These are phyloP conservation scores for Pichia paraexigua DNA, from an alignment of 805 yeast species.

Conservation along the genomic window DNA sequence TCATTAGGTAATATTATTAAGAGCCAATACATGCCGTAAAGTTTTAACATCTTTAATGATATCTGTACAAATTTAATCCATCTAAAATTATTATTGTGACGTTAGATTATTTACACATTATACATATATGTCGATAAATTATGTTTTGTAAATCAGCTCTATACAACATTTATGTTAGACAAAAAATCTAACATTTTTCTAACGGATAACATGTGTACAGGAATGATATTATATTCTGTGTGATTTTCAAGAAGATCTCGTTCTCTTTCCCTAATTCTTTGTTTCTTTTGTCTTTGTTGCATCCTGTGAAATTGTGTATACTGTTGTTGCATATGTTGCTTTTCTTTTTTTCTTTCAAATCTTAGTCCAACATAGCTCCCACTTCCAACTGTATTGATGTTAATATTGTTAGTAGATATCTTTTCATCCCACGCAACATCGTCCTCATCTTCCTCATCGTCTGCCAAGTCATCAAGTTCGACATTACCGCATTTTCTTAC, in stretches of 20 bases:
- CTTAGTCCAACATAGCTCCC: neutral
- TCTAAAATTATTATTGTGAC: too few relatives aligned
- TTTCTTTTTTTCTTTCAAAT: conserved; percentile 7
- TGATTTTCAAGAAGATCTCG: conserved; percentile 3
- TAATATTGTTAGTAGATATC: neutral
- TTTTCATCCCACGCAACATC: conserved; percentile 6
- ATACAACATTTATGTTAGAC: conserved; percentile 48
- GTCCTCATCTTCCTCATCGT: conserved; percentile 6
- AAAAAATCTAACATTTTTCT: conserved; percentile 50
- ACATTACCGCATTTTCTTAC: conserved; percentile 23
- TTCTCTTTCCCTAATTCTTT: conserved; percentile 2
- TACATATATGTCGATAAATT: neutral
- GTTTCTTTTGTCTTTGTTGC: conserved; percentile 11
- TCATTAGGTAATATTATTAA: neutral
- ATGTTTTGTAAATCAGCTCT: neutral
- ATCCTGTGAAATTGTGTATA: conserved; percentile 13
- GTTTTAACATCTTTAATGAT: too few relatives aligned
- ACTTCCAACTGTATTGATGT: neutral
- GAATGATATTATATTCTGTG: conserved; percentile 37
- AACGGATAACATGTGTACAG: conserved; percentile 72
- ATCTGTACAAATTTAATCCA: too few relatives aligned
- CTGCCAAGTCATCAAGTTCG: conserved; percentile 27
- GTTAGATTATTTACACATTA: too few relatives aligned
- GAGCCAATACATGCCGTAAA: neutral
- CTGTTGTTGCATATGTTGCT: conserved; percentile 7